Base-by-base conservation (phyloP, 441 rosid genomes). In the Breynia disticha region DNA sequence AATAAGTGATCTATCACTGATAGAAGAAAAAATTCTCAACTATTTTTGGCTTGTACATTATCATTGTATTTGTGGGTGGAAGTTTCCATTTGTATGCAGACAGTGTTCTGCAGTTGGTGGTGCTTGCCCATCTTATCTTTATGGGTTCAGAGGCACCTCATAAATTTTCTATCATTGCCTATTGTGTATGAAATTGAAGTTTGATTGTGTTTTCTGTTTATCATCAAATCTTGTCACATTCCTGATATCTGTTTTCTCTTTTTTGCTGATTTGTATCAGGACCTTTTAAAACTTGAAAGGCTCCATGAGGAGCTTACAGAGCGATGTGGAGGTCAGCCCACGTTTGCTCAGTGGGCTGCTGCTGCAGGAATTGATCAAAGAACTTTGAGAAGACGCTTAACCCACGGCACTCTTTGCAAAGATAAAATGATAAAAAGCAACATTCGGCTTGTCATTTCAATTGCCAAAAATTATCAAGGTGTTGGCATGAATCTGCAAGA, bases 391-490 rank as follows among this genome's bases (percentile, higher is more conserved):
- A 75, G 46, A 61, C 95, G 88, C 63, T 58, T 88, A 68, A 68
- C 66, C 67, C 43, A 88, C 54, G 97, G 98, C 32, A 53, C 41
- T 17, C 28, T 61, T 60, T 91, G 98, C 82, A 91, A 86, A 68
- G 97, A 91, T 67, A 91, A 62, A 73, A 91, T 91, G 97, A 80
- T 91, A 45, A 91, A 78, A 79, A 78, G 90, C 77, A 91, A 91
- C 72, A 76, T 86, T 50, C 79, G 98, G 62, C 98, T 91, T 50
- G 98, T 91, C 56, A 84, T 91, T 57, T 91, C 98, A 13, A 82
- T 88, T 64, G 97, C 98, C 2, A 91, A 83, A 79, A 88, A 84
- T 57, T 91, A 86, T 71, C 87, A 77, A 60, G 89, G 90, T 22
- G 79, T 75, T 64, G 95, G 98, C 46, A 75, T 88, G 97, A 75